Evolutionary conservation across 164 flowering plant genomes (phyloP), one percentile per base, ranked within the genome.

Genomic region (Platanus orientalis): DNA sequence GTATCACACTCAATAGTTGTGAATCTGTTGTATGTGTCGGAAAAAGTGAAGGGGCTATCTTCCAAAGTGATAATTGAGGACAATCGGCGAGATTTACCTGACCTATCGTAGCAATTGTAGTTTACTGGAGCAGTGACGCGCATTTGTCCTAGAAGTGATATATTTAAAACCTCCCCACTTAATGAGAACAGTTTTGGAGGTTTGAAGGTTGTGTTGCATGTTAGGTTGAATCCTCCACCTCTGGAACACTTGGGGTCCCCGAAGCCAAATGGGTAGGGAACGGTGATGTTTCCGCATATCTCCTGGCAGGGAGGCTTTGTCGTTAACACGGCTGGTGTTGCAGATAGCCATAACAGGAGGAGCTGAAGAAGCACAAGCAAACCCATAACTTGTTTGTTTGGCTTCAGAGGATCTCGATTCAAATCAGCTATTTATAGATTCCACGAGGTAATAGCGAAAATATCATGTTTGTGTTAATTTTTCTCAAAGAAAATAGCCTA

Each of bases 231-330:
- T 12, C 53, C 48, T 1, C 24, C 28, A 2, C 23, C 19, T 4
- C 23, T 11, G 39, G 29, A 59, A 28, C 77, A 70, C 20, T 68
- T 69, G 23, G 36, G 17, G 20, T 71, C 72, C 25, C 54, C 39
- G 6, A 76, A 57, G 47, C 80, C 80, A 39, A 73, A 77, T 0
- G 80, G 80, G 51, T 73, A 74, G 2, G 70, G 71, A 21, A 77
- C 57, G 17, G 58, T 63, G 1, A 74, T 13, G 34, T 71, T 62
- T 1, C 80, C 78, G 30, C 80, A 77, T 65, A 65, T 54, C 3
- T n/a, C 9, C 13, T 9, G 63, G 64, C 77, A 77, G 24, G 53
- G 67, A 0, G 69, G 69, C 52, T 65, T 69, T 6, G 59, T 24
- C 13, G 10, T 13, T 19, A 24, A 12, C 34, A 7, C 19, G 13